These are phyloP conservation scores for Lojkania enalia DNA, from an alignment of 2,329 filamentous ascomycete species.

Conservation along the genomic window DNA sequence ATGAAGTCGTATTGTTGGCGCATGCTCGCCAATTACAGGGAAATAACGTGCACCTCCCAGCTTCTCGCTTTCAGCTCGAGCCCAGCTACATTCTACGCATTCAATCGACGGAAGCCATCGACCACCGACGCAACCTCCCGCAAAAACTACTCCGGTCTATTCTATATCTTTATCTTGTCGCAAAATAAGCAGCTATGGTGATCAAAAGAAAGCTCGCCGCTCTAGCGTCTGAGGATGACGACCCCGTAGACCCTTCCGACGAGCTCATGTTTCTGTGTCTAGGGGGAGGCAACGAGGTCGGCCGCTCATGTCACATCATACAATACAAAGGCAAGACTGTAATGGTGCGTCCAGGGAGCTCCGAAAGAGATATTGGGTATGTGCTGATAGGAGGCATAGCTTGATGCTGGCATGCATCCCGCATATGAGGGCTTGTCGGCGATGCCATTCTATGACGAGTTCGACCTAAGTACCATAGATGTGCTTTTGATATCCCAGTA, in stretches of 20 bases:
- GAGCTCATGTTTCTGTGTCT: conserved; percentile 93
- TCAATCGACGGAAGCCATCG: not conserved
- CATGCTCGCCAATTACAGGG: too few relatives aligned
- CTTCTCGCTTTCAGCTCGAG: too few relatives aligned
- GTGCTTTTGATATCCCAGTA: conserved; percentile 99
- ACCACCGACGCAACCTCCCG: not conserved
- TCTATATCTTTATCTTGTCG: too few relatives aligned
- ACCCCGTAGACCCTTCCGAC: conserved; percentile 89
- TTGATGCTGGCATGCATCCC: conserved; percentile 96
- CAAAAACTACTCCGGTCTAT: not conserved
- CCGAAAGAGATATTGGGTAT: not conserved
- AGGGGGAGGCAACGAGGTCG: conserved; percentile 95
- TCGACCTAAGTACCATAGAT: conserved; percentile 95
- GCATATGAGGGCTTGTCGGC: conserved; percentile 93
- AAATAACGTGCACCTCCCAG: too few relatives aligned
- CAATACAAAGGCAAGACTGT: conserved; percentile 99
- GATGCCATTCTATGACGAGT: conserved; percentile 97
- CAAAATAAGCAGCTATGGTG: conserved; percentile 65
- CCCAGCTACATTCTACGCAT: not conserved
- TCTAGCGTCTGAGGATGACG: conserved; percentile 75
- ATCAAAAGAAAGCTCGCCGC: conserved; percentile 86
- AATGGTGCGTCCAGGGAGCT: conserved; percentile 67
- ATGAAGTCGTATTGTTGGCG: too few relatives aligned
- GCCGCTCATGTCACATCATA: conserved; percentile 94
- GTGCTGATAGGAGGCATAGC: conserved; percentile 58